Conservation (phyloP, 139 green algal genomes). For the Volvox africanus region DNA sequence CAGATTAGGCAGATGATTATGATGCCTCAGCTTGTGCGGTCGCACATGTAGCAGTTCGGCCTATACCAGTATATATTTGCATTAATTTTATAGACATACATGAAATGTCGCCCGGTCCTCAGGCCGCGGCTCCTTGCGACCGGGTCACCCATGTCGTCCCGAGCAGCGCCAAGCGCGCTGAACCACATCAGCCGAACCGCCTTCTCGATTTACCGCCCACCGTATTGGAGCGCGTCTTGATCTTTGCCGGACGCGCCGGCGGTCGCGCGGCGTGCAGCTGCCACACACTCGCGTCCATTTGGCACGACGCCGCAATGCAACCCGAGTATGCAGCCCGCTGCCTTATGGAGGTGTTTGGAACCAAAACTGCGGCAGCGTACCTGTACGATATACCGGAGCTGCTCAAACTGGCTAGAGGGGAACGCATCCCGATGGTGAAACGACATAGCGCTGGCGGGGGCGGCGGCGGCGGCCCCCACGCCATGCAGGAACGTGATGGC, state of each 20-base stretch:
- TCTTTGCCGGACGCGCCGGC: not conserved
- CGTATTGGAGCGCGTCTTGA: not conserved
- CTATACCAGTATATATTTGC: too few relatives aligned
- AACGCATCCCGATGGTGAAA: too few relatives aligned
- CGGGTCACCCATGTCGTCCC: too few relatives aligned
- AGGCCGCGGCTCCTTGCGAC: too few relatives aligned
- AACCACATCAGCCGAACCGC: not conserved
- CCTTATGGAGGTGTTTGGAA: not conserved
- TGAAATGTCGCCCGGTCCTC: too few relatives aligned
- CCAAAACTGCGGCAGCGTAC: not conserved
- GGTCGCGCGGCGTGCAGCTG: slow-evolving; percentile 12
- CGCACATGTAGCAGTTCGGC: too few relatives aligned
- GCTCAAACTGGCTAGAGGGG: not conserved
- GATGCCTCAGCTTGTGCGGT: too few relatives aligned
- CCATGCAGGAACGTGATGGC: not conserved
- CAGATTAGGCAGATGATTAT: too few relatives aligned
- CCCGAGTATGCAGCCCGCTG: not conserved
- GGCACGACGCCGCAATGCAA: not conserved
- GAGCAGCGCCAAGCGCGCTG: too few relatives aligned
- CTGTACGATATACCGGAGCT: slow-evolving; percentile 11
- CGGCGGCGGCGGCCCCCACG: not conserved
- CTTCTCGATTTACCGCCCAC: not conserved
- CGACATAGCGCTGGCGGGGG: not conserved
- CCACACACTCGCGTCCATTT: not conserved
- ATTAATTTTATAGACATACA: too few relatives aligned